Evolutionary conservation across 345 rosid species (phyloP), one percentile per base, ranked within the genome.

Genomic region (Angophora floribunda): DNA sequence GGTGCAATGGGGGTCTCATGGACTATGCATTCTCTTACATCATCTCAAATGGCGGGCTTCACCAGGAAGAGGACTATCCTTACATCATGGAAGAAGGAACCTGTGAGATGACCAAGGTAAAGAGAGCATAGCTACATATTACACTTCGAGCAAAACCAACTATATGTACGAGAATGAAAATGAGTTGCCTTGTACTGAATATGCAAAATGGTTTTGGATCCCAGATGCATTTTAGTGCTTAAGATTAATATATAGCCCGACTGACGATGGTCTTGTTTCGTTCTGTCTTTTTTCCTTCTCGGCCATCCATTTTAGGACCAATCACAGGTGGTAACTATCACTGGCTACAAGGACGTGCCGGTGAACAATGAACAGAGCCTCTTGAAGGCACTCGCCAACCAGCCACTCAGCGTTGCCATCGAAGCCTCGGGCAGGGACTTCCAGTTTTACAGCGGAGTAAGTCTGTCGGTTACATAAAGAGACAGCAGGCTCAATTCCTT

Each of bases 1-100:
- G 96, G 47, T 95, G 95, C 91, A 93, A 93, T 52, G 95, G 96
- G 10, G 96, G 96, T 85, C 93, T 93, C 41, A 93, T 93, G 96
- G 96, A 95, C 86, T 92, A 93, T 52, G 95, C 95, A 15, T 94
- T 94, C 49, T 51, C 89, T 49, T 95, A 89, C 88, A 93, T 95
- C 44, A 80, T 91, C 84, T 61, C 88, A 65, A 93, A 86, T 79
- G 95, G 94, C 30, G 97, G 96, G 32, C 93, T 95, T 85, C 95
- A 89, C 91, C 93, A 87, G 87, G 97, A 95, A 70, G 94, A 90
- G n/a, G 96, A 94, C 91, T 95, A 95, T 80, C 96, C 96, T 16
- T 95, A 95, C 87, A 89, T 93, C 85, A 94, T 93, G 95, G 96
- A 94, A 26, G 95, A 94, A 89, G 93, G 95, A 86, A 94, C 93